Base-by-base conservation (phyloP, 2,329 filamentous ascomycete species). In the Cercospora canescens region DNA sequence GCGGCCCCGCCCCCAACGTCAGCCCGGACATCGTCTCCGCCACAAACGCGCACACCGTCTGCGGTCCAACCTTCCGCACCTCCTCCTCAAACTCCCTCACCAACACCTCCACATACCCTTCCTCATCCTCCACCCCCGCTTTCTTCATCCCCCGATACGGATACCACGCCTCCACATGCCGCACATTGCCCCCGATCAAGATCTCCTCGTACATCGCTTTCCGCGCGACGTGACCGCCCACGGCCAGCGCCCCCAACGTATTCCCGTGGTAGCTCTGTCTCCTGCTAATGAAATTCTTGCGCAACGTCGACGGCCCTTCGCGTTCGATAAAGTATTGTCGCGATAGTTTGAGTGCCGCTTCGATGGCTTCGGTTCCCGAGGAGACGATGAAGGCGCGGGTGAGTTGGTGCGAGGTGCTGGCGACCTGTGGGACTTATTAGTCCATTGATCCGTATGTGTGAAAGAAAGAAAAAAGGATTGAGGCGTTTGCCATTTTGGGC, bases 381-480 rank as follows among this genome's bases (percentile, higher is more conserved):
- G 81, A 82, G 52, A 86, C 83, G 54, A 89, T 82, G 64, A 84
- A 87, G 0, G 82, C 81, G 71, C 81, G 84, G 3, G 79, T 77
- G 81, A 89, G 81, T 59, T 80, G 79, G 1, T 81, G 81, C 4
- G 76, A 76, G 0, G 85, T 87, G 0, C 81, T 82, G 8, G 79
- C 77, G 26, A 82, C 75, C 45, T 50, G 9, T 2, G 4, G 6
- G 14, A 50, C 6, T 48, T 12, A 16, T 32, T 32, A n/a, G n/a
- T n/a, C n/a, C n/a, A n/a, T n/a, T n/a, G n/a, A n/a, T n/a, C n/a
- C n/a, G n/a, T n/a, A n/a, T n/a, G n/a, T n/a, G n/a, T n/a, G n/a
- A n/a, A n/a, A n/a, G n/a, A n/a, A 32, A 32, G 30, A 9, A 32
- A 32, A 32, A 32, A 6, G 30, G 30, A 32, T 32, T 32, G n/a